Evolutionary conservation across 768 basidiomycete species (phyloP), one percentile per base, ranked within the genome.

Genomic region (Clavaria fumosa): DNA sequence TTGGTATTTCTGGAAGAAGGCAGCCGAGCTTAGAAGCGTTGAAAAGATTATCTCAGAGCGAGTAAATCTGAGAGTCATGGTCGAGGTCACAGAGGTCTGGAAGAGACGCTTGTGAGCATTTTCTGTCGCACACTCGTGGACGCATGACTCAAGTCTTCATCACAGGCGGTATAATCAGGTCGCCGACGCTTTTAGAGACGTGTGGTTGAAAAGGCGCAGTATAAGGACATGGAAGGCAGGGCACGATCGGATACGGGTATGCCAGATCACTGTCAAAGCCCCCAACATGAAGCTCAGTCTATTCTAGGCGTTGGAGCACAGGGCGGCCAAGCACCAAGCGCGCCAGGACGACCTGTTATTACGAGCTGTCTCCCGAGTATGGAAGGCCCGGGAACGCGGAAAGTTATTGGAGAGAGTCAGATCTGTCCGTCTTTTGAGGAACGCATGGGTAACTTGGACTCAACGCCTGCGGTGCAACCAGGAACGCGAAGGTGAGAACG

Each of bases 301-400:
- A 24, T 12, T 31, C 2, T 45, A 85, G 83, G 50, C 43, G 14
- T 55, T 74, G 52, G 70, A 75, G 47, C 61, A 49, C 38, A 70
- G 69, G 20, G 79, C 72, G 7, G 53, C 59, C 40, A 78, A 71
- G 40, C 67, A 75, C 47, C 39, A 71, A 9, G 58, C 59, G 32
- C 62, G 73, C 31, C 75, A 72, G 48, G 71, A 81, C 39, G 61
- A 60, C 37, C 58, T 75, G 10, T 61, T 79, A 15, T 41, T 80
- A 21, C 66, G 67, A 31, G 78, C 73, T 20, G 58, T 77, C 32
- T 54, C 64, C 47, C 62, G 72, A 33, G 67, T 80, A 3, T 78
- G 79, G 78, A 76, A 68, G 46, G 74, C 79, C 15, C 69, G 67
- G 26, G 77, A 78, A 47, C 68, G 74, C 6, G 75, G 74, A 21